phyloP scores from a whole-genome alignment of 2,329 filamentous ascomycete species.

The Alternaria sp. region DNA sequence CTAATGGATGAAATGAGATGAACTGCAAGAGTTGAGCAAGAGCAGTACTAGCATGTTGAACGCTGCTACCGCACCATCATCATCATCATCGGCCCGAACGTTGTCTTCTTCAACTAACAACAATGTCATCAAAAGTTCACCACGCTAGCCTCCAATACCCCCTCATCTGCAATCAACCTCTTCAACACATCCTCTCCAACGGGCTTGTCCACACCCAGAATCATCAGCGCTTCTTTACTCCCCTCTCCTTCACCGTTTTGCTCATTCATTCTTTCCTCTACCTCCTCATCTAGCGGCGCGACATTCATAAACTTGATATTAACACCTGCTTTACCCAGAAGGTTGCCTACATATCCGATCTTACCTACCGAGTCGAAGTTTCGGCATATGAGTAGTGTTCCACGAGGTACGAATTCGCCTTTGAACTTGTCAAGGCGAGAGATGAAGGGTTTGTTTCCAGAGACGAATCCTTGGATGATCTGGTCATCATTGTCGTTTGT shows the following conservation, averaged over 20 bases:
- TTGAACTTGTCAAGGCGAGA: constrained; percentile 77
- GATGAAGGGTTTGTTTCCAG: constrained; percentile 72
- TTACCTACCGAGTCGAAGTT: constrained; percentile 86
- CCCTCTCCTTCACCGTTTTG: constrained; percentile 17
- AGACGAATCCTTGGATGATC: constrained; percentile 72
- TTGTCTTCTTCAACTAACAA: background rate
- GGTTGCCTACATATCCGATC: constrained; percentile 79
- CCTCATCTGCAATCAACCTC: constrained; percentile 59
- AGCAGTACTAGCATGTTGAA: background rate
- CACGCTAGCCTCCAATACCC: constrained; percentile 62
- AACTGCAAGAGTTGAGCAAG: background rate
- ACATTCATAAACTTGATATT: constrained; percentile 87
- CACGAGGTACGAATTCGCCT: constrained; percentile 76
- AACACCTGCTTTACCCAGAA: constrained; percentile 73
- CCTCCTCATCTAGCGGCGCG: constrained; percentile 61
- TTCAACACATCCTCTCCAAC: constrained; percentile 66
- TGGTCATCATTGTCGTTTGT: constrained; percentile 53
- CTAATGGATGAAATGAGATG: accelerated
- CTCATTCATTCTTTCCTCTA: constrained; percentile 33
- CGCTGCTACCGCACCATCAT: background rate
- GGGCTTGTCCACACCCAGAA: constrained; percentile 74
- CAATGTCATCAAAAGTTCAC: constrained; percentile 52
- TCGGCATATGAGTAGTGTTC: constrained; percentile 78
- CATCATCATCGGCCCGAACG: background rate
- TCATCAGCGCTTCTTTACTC: constrained; percentile 79